phyloP scores from a whole-genome alignment of 148 eudicot genomes.

The Nepenthes gracilis region DNA sequence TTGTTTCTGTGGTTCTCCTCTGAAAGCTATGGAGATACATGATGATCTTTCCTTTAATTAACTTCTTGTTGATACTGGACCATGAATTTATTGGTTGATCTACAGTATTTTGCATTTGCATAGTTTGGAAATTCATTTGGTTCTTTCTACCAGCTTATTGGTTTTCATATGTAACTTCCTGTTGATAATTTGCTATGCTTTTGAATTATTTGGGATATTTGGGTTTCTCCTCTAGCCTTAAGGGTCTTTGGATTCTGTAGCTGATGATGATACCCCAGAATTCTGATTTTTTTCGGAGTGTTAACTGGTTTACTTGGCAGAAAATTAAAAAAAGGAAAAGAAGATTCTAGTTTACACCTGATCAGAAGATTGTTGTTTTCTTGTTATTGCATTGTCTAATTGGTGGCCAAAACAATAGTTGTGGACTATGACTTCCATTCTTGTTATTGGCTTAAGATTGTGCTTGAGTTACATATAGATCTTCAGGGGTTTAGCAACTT shows the following conservation, averaged over 20 bases:
- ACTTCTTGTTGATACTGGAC: too few relatives aligned
- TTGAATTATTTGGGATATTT: too few relatives aligned
- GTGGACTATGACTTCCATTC: background rate
- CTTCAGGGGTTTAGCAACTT: background rate
- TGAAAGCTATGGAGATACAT: background rate
- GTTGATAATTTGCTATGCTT: too few relatives aligned
- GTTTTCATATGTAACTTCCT: too few relatives aligned
- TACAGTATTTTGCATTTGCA: too few relatives aligned
- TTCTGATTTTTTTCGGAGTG: background rate
- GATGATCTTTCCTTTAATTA: background rate
- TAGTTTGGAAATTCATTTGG: too few relatives aligned
- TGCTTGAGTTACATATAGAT: background rate
- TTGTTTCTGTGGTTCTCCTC: background rate
- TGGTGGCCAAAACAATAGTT: background rate
- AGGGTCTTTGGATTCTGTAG: background rate
- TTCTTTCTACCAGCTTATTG: constrained; percentile 3
- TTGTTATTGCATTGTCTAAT: background rate
- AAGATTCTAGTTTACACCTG: too few relatives aligned
- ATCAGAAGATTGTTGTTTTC: too few relatives aligned
- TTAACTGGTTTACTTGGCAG: background rate
- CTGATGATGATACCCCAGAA: background rate
- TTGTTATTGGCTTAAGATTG: background rate
- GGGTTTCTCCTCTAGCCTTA: too few relatives aligned
- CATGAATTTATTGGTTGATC: too few relatives aligned
- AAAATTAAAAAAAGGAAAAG: too few relatives aligned